Percentiles rank a stretch among this genome's conserved stretches.
Conservation (phyloP, 164 flowering plant genomes). For the Akebia trifoliata region DNA sequence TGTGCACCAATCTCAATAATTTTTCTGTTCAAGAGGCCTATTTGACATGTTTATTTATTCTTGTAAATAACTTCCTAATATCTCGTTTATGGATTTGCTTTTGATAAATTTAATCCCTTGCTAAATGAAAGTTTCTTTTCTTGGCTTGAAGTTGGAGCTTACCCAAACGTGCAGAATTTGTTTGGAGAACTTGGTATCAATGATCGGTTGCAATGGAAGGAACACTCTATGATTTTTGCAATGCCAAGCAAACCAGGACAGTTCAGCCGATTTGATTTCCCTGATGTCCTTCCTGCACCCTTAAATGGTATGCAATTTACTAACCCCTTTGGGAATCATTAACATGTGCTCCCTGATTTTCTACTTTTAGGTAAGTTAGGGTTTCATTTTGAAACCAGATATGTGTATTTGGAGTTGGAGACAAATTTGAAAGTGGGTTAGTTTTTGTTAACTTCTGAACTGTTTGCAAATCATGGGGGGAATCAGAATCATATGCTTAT, state of each 20-base stretch:
- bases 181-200: conserved; percentile 93
- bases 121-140: conserved; percentile 1
- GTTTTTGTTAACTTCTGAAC: too few species aligned
- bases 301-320: conserved; percentile 60
- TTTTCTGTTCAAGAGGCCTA: too few species aligned
- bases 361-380: not conserved
- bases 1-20: too few species aligned
- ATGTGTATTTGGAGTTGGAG: too few species aligned
- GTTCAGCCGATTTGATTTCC: conserved; percentile 96
- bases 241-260: conserved; percentile 97
- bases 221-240: conserved; percentile 98
- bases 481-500: too few species aligned
- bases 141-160: conserved; percentile 80
- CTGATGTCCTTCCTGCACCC: conserved; percentile 85
- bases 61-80: too few species aligned
- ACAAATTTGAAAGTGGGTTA: too few species aligned
- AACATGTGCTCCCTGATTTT: not conserved
- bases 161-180: conserved; percentile 91
- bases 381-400: too few species aligned
- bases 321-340: not conserved
- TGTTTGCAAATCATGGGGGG: too few species aligned
- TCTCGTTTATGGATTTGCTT: too few species aligned
- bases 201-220: conserved; percentile 98
- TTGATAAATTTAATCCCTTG: not conserved
- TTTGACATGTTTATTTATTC: too few species aligned